phyloP scores from a whole-genome alignment of 352 stramenopile species.

The Sclerospora graminicola region DNA sequence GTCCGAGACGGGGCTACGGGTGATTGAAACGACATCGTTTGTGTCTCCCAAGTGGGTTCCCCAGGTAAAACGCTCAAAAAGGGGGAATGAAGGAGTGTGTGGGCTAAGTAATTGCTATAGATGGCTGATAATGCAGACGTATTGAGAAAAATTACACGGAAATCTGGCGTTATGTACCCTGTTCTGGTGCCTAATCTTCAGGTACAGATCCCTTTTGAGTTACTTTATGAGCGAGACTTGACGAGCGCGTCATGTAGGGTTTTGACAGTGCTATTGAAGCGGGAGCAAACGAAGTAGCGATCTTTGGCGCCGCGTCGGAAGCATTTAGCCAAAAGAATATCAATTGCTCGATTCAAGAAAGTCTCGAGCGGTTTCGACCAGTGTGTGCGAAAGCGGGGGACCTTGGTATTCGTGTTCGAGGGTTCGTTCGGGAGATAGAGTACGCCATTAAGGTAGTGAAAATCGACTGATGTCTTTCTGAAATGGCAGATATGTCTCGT shows the following conservation, averaged over 20 bases:
- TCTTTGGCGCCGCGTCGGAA: constrained; percentile 94
- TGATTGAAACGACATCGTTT: constrained; percentile 92
- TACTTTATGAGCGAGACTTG: neutral
- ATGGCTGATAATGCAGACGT: constrained; percentile 92
- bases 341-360: constrained; percentile 95
- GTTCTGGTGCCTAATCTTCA: constrained; percentile 92
- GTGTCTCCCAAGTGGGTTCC: constrained; percentile 96
- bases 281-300: constrained; percentile 88
- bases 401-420: constrained; percentile 83
- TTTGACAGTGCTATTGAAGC: constrained; percentile 82
- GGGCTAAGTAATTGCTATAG: constrained; percentile 18
- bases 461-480: neutral
- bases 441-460: too few species aligned
- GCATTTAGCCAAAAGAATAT: constrained; percentile 95
- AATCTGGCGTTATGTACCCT: constrained; percentile 75
- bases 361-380: constrained; percentile 86
- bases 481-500: constrained; percentile 87
- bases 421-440: constrained; percentile 22
- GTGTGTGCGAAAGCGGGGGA: constrained; percentile 78
- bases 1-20: constrained; percentile 76
- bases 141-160: constrained; percentile 70
- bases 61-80: constrained; percentile 36
- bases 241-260: constrained; percentile 24
- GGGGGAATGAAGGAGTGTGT: neutral
- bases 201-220: constrained; percentile 8